Evolutionary conservation across 2,329 filamentous ascomycete species (phyloP).

Genomic region (Epichloe glyceriae): DNA sequence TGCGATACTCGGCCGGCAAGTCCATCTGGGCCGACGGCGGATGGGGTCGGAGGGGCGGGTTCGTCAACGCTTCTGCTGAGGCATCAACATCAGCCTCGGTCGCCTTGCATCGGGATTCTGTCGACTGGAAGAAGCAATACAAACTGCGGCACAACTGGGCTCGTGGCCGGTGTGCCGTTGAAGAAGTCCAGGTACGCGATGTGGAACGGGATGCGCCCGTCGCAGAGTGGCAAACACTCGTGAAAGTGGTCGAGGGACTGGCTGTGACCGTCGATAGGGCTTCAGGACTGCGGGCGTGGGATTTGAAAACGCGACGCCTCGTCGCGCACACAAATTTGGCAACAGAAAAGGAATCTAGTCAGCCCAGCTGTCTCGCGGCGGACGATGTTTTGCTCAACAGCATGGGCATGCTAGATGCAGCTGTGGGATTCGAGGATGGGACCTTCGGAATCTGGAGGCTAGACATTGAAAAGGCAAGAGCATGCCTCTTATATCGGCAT

Average conservation of each 20-base stretch:
- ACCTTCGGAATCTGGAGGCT: conserved; percentile 59
- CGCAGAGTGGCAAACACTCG: conserved; percentile 46
- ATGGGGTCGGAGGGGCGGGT: conserved; percentile 27
- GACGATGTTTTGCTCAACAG: conserved; percentile 36
- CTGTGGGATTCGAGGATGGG: conserved; percentile 60
- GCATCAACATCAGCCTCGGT: not conserved
- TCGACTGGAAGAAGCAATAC: conserved; percentile 84
- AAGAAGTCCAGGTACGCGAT: conserved; percentile 52
- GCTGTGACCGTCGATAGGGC: conserved; percentile 62
- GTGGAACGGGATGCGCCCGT: conserved; percentile 17
- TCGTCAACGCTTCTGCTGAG: not conserved
- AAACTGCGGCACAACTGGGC: conserved; percentile 87
- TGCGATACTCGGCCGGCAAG: conserved; percentile 32
- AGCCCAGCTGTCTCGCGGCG: conserved; percentile 53
- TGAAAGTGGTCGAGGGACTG: conserved; percentile 64
- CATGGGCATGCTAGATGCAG: conserved; percentile 40
- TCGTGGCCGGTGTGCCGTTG: conserved; percentile 64
- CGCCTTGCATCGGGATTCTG: conserved; percentile 18
- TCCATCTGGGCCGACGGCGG: conserved; percentile 31
- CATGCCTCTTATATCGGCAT: conserved; percentile 45
- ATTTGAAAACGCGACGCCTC: conserved; percentile 48
- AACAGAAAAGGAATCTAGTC: conserved; percentile 10
- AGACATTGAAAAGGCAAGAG: conserved; percentile 25
- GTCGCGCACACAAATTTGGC: conserved; percentile 37
- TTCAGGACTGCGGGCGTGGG: conserved; percentile 68